These are phyloP conservation scores for Bimuria novae-zelandiae DNA, from an alignment of 2,329 filamentous ascomycete species.

Conservation along the genomic window DNA sequence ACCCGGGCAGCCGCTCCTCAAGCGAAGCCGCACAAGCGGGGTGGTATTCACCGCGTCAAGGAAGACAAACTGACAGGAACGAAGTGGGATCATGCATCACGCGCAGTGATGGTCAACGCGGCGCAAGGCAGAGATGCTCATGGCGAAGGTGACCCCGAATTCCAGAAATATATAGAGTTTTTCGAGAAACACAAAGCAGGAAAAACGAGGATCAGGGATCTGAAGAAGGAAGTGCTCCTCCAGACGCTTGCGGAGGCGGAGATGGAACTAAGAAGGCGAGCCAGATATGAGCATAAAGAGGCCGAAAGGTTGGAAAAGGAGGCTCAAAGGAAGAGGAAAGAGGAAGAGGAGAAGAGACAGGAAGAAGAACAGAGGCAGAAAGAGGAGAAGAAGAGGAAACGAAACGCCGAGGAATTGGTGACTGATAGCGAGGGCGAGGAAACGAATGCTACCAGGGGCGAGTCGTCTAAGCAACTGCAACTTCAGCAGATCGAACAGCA, in stretches of 20 bases:
- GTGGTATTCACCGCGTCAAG: slow-evolving; percentile 37
- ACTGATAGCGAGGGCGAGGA: neutral
- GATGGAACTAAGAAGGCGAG: slow-evolving; percentile 30
- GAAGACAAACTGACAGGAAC: slow-evolving; percentile 34
- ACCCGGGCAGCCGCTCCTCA: slow-evolving; percentile 15
- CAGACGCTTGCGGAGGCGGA: neutral
- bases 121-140: slow-evolving; percentile 13
- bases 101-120: slow-evolving; percentile 26
- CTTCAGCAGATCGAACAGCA: neutral
- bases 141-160: slow-evolving; percentile 5
- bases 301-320: neutral
- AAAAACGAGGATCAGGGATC: slow-evolving; percentile 1
- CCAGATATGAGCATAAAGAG: neutral
- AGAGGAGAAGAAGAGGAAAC: slow-evolving; percentile 13
- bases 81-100: slow-evolving; percentile 32
- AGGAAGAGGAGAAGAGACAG: slow-evolving; percentile 14
- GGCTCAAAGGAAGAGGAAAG: slow-evolving; percentile 1
- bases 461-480: neutral
- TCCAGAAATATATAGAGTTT: neutral
- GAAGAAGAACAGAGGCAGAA: slow-evolving; percentile 16
- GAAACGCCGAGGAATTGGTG: slow-evolving; percentile 2
- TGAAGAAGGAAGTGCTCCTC: neutral
- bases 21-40: slow-evolving; percentile 28
- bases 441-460: neutral
- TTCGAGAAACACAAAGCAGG: neutral